Percentiles rank a stretch among this genome's conserved stretches.
phyloP scores from a whole-genome alignment of 129 eudicot genomes.

The Deinandra increscens region DNA sequence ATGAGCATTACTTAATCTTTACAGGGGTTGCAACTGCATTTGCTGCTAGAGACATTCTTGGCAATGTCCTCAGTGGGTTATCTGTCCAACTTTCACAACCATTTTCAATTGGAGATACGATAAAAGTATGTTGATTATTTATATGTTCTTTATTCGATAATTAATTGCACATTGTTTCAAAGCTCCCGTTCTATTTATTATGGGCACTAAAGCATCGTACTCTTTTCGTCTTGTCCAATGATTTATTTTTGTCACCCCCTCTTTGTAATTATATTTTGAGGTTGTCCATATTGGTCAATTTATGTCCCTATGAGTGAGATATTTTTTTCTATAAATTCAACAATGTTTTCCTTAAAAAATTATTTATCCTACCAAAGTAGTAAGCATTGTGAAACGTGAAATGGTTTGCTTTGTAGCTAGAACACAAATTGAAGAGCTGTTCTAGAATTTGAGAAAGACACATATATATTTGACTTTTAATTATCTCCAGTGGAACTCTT shows the following conservation, averaged over 20 bases:
- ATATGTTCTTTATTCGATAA: not conserved
- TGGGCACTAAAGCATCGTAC: conserved; percentile 15
- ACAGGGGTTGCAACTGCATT: conserved; percentile 98
- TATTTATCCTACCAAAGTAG: conserved; percentile 3
- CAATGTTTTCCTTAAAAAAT: not conserved
- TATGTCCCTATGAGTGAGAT: conserved; percentile 4
- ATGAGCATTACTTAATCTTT: conserved; percentile 28
- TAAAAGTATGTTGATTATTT: conserved; percentile 55
- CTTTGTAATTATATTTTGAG: not conserved
- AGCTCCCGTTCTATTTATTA: not conserved
- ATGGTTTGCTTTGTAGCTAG: not conserved
- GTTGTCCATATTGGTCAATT: conserved; percentile 12
- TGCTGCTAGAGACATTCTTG: conserved; percentile 91
- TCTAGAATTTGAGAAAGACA: not conserved
- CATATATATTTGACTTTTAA: not conserved
- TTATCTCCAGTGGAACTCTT: not conserved
- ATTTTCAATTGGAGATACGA: conserved; percentile 88
- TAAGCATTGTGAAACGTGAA: not conserved
- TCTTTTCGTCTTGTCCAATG: not conserved
- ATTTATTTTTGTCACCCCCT: not conserved
- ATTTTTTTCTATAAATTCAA: not conserved
- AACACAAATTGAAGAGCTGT: not conserved
- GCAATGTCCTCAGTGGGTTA: conserved; percentile 88
- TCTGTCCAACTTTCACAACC: conserved; percentile 80
- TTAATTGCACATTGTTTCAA: not conserved